Evolutionary conservation across 2,329 filamentous ascomycete species (phyloP).

Genomic region (Aspergillus spinulosporus): DNA sequence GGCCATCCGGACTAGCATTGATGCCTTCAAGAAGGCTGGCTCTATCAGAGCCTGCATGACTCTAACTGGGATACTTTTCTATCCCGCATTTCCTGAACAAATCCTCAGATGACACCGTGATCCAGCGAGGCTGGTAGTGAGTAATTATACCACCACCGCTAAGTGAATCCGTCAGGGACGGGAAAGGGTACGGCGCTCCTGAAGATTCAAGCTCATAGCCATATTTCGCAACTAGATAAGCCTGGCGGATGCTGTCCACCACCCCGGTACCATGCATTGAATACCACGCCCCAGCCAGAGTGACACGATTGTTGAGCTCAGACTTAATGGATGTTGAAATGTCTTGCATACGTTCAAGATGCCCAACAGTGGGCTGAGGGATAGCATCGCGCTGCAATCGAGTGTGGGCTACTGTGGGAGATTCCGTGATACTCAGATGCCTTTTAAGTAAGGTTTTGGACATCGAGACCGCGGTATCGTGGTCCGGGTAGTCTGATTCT

Average conservation of each 20-base stretch:
- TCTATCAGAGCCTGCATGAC: not conserved
- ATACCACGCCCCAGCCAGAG: constrained; percentile 61
- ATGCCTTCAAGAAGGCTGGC: not conserved
- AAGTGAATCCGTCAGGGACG: not conserved
- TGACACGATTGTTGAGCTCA: constrained; percentile 63
- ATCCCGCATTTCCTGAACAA: not conserved
- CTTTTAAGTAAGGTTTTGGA: constrained; percentile 68
- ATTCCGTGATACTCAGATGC: constrained; percentile 70
- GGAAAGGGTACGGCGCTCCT: not conserved
- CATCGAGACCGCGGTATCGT: constrained; percentile 67
- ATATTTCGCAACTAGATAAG: constrained; percentile 53
- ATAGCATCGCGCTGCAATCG: constrained; percentile 72
- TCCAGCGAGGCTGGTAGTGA: not conserved
- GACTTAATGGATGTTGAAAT: constrained; percentile 57
- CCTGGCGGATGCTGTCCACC: constrained; percentile 58
- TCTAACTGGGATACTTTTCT: not conserved
- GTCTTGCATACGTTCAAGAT: constrained; percentile 61
- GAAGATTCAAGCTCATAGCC: constrained; percentile 27
- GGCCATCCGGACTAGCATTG: not conserved
- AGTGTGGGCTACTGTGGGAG: constrained; percentile 62
- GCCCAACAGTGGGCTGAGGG: constrained; percentile 84
- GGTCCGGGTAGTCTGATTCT: constrained; percentile 57
- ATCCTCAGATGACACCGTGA: not conserved
- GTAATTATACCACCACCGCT: too few relatives aligned
- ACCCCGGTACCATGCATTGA: constrained; percentile 46